phyloP scores from a whole-genome alignment of 2,329 filamentous ascomycete species.

The Diaporthe nobilis region DNA sequence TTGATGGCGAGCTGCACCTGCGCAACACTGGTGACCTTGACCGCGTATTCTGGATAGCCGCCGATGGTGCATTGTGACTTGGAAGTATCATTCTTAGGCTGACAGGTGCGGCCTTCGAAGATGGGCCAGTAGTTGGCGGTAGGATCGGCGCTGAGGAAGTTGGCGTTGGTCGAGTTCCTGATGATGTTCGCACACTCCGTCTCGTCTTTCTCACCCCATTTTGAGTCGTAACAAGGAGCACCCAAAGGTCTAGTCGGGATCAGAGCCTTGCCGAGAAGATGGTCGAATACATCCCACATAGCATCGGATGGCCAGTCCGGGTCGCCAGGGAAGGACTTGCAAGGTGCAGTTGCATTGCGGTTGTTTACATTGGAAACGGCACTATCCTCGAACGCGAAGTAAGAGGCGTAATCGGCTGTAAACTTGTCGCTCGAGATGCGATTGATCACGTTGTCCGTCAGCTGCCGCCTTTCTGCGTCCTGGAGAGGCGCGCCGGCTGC shows the following conservation, averaged over 20 bases:
- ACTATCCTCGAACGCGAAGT: conserved; percentile 25
- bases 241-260: conserved; percentile 67
- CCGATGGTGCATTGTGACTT: conserved; percentile 54
- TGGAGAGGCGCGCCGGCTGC: conserved; percentile 17
- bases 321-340: conserved; percentile 60
- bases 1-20: conserved; percentile 45
- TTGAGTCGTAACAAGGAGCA: conserved; percentile 63
- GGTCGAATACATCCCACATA: conserved; percentile 66
- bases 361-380: background rate
- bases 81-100: conserved; percentile 40
- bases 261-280: conserved; percentile 63
- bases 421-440: background rate
- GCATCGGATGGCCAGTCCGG: conserved; percentile 64
- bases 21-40: conserved; percentile 42
- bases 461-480: conserved; percentile 1
- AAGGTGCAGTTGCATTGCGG: background rate
- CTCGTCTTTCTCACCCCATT: conserved; percentile 57
- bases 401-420: background rate
- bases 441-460: conserved; percentile 20
- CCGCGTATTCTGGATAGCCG: conserved; percentile 53
- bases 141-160: conserved; percentile 48
- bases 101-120: conserved; percentile 49
- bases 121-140: conserved; percentile 30
- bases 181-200: conserved; percentile 56
- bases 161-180: conserved; percentile 51